Evolutionary conservation across 139 green algal genomes (phyloP).

Genomic region (Chlamydomonas sphaeroides): DNA sequence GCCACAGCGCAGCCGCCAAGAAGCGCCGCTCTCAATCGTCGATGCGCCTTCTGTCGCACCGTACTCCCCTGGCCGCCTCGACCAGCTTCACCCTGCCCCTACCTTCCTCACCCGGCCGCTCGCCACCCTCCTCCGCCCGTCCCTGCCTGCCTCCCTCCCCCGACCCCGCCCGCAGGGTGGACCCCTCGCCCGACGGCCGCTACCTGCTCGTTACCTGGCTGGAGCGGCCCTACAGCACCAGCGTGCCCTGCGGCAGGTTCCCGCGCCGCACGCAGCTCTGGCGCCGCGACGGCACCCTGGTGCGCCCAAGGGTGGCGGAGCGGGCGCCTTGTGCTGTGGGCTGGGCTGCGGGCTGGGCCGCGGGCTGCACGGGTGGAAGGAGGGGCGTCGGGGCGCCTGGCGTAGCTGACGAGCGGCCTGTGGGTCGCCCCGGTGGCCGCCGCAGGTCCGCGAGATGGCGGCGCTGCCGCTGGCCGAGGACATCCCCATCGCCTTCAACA

Average conservation of each 20-base stretch:
- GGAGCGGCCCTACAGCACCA: slow-evolving; percentile 91
- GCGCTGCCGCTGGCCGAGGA: slow-evolving; percentile 92
- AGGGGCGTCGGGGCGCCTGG: background rate
- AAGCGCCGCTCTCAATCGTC: no score
- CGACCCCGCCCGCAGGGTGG: slow-evolving; percentile 44
- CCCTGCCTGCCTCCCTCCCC: no score
- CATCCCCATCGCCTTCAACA: slow-evolving; percentile 96
- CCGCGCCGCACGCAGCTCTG: slow-evolving; percentile 86
- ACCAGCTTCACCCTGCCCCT: no score
- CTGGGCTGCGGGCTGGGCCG: no score
- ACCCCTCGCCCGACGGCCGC: slow-evolving; percentile 85
- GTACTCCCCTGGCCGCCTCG: no score
- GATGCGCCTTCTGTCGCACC: no score
- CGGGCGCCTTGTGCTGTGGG: no score
- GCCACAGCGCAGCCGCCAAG: no score
- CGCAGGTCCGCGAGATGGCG: slow-evolving; percentile 76
- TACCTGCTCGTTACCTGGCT: slow-evolving; percentile 90
- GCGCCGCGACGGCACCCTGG: slow-evolving; percentile 22
- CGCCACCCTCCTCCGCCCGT: no score
- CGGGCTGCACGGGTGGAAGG: no score
- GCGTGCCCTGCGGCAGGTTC: slow-evolving; percentile 91
- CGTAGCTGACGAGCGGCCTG: background rate
- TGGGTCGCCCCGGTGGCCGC: background rate
- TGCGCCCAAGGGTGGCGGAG: background rate
- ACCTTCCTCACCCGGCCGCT: no score